A percentile compares a stretch with the other conserved stretches of the same genome.
phyloP scores from a whole-genome alignment of 805 yeast species.

The Barnettozyma pratensis region DNA sequence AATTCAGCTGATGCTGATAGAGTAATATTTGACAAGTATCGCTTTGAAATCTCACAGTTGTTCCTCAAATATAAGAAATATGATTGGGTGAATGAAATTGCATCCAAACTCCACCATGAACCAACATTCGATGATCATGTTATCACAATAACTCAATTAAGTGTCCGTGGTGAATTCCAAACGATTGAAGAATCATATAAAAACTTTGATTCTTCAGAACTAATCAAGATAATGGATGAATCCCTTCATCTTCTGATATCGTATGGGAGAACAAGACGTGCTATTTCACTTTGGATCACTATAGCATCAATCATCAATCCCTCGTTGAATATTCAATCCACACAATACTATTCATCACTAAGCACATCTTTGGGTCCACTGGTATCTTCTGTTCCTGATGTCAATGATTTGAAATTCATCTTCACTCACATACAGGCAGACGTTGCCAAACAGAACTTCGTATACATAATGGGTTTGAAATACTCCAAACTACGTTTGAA shows the following conservation, averaged over 20 bases:
- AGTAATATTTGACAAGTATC: background rate
- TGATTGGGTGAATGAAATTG: constrained; percentile 9
- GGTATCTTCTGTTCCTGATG: background rate
- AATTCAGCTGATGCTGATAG: background rate
- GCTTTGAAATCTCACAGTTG: constrained; percentile 2
- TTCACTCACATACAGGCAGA: background rate
- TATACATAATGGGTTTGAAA: background rate
- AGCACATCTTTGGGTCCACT: background rate
- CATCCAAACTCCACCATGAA: background rate
- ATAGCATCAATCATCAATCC: background rate
- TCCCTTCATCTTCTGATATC: background rate
- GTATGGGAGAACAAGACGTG: constrained; percentile 1
- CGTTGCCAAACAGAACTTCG: constrained; percentile 1
- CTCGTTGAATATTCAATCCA: background rate
- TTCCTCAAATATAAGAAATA: constrained; percentile 10
- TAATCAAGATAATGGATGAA: background rate
- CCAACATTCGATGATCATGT: background rate
- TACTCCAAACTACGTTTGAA: background rate
- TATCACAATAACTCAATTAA: background rate
- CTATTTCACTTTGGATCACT: constrained; percentile 1
- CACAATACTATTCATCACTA: background rate
- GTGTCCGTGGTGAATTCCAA: background rate
- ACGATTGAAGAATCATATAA: background rate
- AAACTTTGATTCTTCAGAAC: background rate
- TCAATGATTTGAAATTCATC: constrained; percentile 1